phyloP scores from a whole-genome alignment of 2,329 filamentous ascomycete species.

The Rutstroemia sp. region DNA sequence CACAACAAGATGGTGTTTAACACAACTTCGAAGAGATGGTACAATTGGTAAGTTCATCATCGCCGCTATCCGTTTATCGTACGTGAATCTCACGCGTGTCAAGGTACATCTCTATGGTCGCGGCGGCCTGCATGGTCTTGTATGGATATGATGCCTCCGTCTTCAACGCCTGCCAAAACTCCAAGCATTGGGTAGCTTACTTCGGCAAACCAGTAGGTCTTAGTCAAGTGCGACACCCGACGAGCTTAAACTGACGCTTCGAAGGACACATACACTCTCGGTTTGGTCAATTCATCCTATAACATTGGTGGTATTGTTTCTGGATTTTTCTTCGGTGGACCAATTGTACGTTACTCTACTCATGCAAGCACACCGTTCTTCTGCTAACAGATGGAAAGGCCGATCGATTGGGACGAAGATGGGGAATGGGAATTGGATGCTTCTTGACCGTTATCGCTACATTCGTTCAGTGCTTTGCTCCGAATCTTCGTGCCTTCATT shows the following conservation, averaged over 20 bases:
- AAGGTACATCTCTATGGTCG: conserved; percentile 62
- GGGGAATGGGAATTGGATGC: conserved; percentile 59
- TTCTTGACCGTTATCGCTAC: conserved; percentile 60
- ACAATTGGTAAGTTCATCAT: conserved; percentile 4
- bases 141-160: conserved; percentile 70
- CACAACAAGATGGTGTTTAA: not conserved
- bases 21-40: conserved; percentile 4
- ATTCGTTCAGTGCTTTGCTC: conserved; percentile 60
- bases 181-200: conserved; percentile 57
- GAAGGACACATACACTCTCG: conserved; percentile 35
- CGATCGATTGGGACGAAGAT: conserved; percentile 54
- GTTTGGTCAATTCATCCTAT: conserved; percentile 60
- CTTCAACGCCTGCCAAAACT: conserved; percentile 65
- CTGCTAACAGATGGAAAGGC: conserved; percentile 26
- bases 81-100: not conserved
- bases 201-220: conserved; percentile 38
- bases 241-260: not conserved
- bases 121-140: conserved; percentile 66
- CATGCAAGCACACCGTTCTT: not conserved
- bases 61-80: no score
- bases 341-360: conserved; percentile 24
- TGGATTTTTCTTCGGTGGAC: conserved; percentile 61
- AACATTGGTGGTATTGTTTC: conserved; percentile 64
- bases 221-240: no score
- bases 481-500: conserved; percentile 58